Evolutionary conservation across 768 basidiomycete genomes (phyloP).

Genomic region (Lactifluus piperatus): DNA sequence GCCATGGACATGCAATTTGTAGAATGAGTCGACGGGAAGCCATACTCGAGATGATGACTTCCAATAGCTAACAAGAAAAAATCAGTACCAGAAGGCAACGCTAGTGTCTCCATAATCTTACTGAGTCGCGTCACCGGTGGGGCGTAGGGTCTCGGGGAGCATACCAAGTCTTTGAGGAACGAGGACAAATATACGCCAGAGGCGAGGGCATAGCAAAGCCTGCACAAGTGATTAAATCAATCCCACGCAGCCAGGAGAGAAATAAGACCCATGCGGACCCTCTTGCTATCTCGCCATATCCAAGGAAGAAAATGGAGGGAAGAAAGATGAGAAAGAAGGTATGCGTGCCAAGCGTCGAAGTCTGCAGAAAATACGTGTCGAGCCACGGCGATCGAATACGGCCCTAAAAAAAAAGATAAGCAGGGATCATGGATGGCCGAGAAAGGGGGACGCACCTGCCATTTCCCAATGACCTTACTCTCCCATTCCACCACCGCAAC

Average conservation of each 20-base stretch:
- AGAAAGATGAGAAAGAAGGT: constrained; percentile 91
- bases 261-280: constrained; percentile 42
- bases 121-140: constrained; percentile 89
- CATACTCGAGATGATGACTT: constrained; percentile 81
- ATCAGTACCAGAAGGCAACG: not conserved
- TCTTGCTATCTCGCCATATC: constrained; percentile 56
- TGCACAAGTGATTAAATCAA: constrained; percentile 25
- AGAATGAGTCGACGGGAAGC: constrained; percentile 93
- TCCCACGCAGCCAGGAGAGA: not conserved
- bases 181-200: constrained; percentile 84
- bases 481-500: constrained; percentile 49
- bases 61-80: constrained; percentile 47
- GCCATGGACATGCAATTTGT: constrained; percentile 89
- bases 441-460: constrained; percentile 45
- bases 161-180: constrained; percentile 81
- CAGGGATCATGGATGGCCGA: not conserved
- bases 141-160: constrained; percentile 81
- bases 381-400: constrained; percentile 54
- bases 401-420: constrained; percentile 26
- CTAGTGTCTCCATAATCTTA: constrained; percentile 31
- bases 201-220: constrained; percentile 60
- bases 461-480: constrained; percentile 47
- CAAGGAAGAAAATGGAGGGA: constrained; percentile 86
- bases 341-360: constrained; percentile 73
- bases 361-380: constrained; percentile 78